These are phyloP conservation scores for Casuarina equisetifolia DNA, from an alignment of 306 rosid species.

Conservation along the genomic window DNA sequence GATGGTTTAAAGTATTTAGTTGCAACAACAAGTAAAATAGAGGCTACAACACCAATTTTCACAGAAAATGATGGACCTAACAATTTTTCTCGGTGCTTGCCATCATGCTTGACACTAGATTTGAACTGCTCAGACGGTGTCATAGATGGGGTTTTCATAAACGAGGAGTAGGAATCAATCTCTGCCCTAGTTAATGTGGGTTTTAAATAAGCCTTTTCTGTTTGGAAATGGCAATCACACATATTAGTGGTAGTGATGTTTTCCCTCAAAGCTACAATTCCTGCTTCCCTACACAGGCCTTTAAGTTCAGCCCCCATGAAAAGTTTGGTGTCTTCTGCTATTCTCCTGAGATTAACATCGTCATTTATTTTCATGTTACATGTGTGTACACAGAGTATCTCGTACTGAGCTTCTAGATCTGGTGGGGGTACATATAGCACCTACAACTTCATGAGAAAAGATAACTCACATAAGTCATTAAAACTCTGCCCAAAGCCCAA, in stretches of 20 bases:
- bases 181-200: conserved; percentile 62
- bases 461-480: conserved; percentile 13
- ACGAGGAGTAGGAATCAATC: conserved; percentile 51
- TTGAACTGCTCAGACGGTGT: too few relatives aligned
- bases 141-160: conserved; percentile 50
- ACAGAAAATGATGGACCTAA: conserved; percentile 29
- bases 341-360: conserved; percentile 62
- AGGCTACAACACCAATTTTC: conserved; percentile 39
- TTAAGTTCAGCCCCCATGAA: conserved; percentile 93
- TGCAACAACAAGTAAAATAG: conserved; percentile 39
- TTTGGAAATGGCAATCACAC: conserved; percentile 62
- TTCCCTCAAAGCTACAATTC: conserved; percentile 81
- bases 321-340: conserved; percentile 74
- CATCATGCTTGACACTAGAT: conserved; percentile 22
- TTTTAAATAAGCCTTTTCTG: conserved; percentile 57
- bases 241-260: conserved; percentile 59
- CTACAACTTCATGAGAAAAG: conserved; percentile 45
- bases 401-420: conserved; percentile 74
- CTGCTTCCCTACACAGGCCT: conserved; percentile 84
- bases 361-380: conserved; percentile 53
- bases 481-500: too few relatives aligned
- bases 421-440: conserved; percentile 92
- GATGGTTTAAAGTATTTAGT: conserved; percentile 40
- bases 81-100: conserved; percentile 1
- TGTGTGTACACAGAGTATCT: conserved; percentile 78